phyloP scores from a whole-genome alignment of 2,329 filamentous ascomycete species.

The Lasiodiplodia hormozganensis region DNA sequence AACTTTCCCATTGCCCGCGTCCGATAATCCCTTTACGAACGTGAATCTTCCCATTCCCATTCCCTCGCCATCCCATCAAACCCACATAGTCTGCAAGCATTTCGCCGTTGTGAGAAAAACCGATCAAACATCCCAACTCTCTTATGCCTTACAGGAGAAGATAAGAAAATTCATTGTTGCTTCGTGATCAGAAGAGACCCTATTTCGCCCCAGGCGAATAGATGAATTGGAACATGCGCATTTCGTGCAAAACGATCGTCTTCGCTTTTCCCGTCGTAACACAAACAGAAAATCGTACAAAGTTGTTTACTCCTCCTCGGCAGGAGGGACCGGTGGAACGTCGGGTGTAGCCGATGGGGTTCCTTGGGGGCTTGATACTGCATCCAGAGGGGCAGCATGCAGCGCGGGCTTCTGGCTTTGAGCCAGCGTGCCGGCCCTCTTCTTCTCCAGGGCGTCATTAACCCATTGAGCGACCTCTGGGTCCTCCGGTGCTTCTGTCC shows the following conservation, averaged over 20 bases:
- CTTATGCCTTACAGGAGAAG: slow-evolving; percentile 10
- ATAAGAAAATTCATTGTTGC: slow-evolving; percentile 24
- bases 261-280: slow-evolving; percentile 18
- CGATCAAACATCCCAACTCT: slow-evolving; percentile 13
- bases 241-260: slow-evolving; percentile 4
- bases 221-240: not conserved
- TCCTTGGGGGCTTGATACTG: slow-evolving; percentile 21
- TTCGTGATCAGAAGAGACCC: not conserved
- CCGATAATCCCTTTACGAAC: not conserved
- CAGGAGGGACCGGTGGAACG: not conserved
- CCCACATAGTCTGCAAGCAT: not conserved
- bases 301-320: not conserved
- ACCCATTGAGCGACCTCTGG: slow-evolving; percentile 90
- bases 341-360: slow-evolving; percentile 6
- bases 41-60: not conserved
- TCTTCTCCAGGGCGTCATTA: slow-evolving; percentile 70
- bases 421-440: slow-evolving; percentile 64
- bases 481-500: slow-evolving; percentile 57
- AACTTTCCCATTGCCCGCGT: not conserved
- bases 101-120: not conserved
- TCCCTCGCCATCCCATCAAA: not conserved
- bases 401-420: slow-evolving; percentile 71
- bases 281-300: slow-evolving; percentile 18
- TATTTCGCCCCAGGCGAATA: slow-evolving; percentile 1
- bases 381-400: slow-evolving; percentile 23